These are phyloP conservation scores for Murraya paniculata DNA, from an alignment of 345 rosid species.

Conservation along the genomic window DNA sequence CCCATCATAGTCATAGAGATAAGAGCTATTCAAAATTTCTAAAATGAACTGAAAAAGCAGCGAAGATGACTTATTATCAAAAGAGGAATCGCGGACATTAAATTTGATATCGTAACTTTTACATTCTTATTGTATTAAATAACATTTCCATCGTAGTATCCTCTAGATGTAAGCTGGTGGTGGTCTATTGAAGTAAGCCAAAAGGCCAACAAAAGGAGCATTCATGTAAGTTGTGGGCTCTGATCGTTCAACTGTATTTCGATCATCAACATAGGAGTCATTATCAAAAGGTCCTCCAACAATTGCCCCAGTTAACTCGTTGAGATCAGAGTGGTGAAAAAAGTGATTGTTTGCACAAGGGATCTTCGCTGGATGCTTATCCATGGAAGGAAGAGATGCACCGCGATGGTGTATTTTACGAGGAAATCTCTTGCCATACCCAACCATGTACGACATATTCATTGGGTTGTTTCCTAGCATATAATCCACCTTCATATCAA, in stretches of 20 bases:
- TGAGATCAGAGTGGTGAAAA: conserved; percentile 40
- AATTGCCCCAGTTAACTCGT: conserved; percentile 66
- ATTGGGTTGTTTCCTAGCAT: conserved; percentile 78
- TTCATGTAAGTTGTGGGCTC: conserved; percentile 66
- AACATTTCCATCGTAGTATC: background rate
- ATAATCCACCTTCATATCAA: conserved; percentile 56
- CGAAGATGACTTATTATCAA: too few species aligned
- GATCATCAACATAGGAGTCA: conserved; percentile 50
- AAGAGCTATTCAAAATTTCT: too few species aligned
- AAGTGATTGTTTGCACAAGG: conserved; percentile 33
- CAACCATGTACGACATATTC: conserved; percentile 87
- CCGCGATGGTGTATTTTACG: conserved; percentile 77
- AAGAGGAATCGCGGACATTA: too few species aligned
- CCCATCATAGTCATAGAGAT: too few species aligned
- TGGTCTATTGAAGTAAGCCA: conserved; percentile 46
- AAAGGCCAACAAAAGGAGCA: conserved; percentile 63
- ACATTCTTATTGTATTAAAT: background rate
- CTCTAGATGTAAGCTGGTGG: background rate
- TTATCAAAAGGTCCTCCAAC: conserved; percentile 69
- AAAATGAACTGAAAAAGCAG: too few species aligned
- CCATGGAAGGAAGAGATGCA: conserved; percentile 58
- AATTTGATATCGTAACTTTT: background rate
- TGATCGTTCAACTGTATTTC: conserved; percentile 33
- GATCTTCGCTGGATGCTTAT: conserved; percentile 31
- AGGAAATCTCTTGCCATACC: conserved; percentile 60